Evolutionary conservation across 768 basidiomycete species (phyloP), one percentile per base, ranked within the genome.

Genomic region (Tylopilus sp.): DNA sequence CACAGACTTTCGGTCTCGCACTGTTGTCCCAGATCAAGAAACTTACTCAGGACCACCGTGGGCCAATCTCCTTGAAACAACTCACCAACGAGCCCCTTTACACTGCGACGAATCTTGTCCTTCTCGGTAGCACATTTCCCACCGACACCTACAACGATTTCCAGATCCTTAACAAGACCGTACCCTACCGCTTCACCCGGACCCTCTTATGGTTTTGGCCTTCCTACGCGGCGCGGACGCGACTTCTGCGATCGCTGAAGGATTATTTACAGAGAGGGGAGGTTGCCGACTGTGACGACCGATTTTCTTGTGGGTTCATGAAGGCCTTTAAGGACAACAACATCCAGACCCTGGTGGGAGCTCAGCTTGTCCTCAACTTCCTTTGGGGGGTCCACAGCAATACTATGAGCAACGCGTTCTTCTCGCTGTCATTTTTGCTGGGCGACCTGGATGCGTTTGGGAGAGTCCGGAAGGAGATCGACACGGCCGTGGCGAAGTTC

Each of bases 381-480:
- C 30, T 67, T 21, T 57, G 57, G 60, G 57, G 52, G 2, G 36
- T 56, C 2, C 65, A 65, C 23, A 62, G 47, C 47, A 66, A 67
- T 6, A 57, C 46, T 0, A 3, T 67, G 25, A 58, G 47, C 50
- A 64, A 56, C 44, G 23, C 56, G 0, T 56, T 60, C 33, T 62
- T 64, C 17, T 42, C 53, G 21, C 31, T 66, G 3, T 52, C 57
- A 1, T 62, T 52, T 31, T 66, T 82, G 22, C 67, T 81, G 30
- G 69, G 72, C 43, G 63, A 76, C 48, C 75, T 75, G 0, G 61
- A 66, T n/a, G 72, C 68, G 1, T 67, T 80, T 64, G 68, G 70
- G 25, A 75, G 71, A 45, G 69, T 80, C 6, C 75, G 75, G 2
- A 63, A 67, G 4, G 78, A 82, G 51, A 64, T 82, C 12, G 79